Base-by-base conservation (phyloP, 257 asterid species). In the Nicotiana benthamiana region DNA sequence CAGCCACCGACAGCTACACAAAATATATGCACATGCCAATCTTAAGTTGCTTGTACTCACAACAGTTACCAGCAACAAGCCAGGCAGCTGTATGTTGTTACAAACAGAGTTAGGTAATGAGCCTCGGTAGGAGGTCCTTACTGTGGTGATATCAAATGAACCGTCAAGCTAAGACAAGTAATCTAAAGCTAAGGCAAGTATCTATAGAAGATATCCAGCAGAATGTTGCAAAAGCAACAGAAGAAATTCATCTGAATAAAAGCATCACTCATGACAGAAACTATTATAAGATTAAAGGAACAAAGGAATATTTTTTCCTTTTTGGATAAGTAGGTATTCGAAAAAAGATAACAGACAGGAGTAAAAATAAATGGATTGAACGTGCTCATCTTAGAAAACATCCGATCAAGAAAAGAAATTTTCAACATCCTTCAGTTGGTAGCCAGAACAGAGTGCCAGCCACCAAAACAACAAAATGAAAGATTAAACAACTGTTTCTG, bases 401-500 rank as follows among this genome's bases (percentile, higher is more conserved):
- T 46, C 26, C 61, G 24, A 83, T 79, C 75, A 22, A 81, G 30
- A 34, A 32, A 79, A 70, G 66, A 57, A 66, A 66, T 70, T 81
- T 86, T 85, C 89, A 85, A 54, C 48, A 83, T 91, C 91, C 90
- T 85, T 84, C 79, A 64, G 87, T 87, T 85, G 70, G 79, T 2
- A 80, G 89, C 24, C 88, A 61, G 82, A 85, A 85, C 84, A 83
- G 77, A 85, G 61, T 32, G 80, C 90, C 60, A 84, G 86, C 86
- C 83, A 57, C 82, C 52, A 80, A 84, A 83, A 81, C 56, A 84
- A 90, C 89, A 51, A 28, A 84, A 86, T 80, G 85, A 85, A 64
- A 75, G 83, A 87, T 81, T 65, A 43, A 88, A 85, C 83, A 84
- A 85, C 60, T 65, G 83, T 82, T 85, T 82, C 81, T 57, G 79